Conservation (phyloP, 805 yeast genomes). For the Brettanomyces sp. region DNA sequence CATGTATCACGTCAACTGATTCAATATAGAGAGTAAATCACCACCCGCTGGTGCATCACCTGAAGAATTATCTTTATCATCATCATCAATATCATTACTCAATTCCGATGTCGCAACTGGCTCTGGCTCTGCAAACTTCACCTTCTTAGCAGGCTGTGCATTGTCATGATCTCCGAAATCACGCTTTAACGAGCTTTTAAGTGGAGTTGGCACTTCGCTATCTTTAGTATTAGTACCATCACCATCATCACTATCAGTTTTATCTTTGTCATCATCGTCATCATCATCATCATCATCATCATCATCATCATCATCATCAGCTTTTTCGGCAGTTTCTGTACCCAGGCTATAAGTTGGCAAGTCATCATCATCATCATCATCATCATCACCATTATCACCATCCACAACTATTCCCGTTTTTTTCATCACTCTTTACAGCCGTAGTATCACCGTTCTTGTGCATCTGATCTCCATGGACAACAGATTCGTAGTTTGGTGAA, state of each 20-base stretch:
- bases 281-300: slow-evolving; percentile 1
- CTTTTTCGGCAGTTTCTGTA: slow-evolving; percentile 5
- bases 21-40: not conserved
- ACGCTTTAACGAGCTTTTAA: slow-evolving; percentile 1
- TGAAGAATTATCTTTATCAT: not conserved
- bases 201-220: not conserved
- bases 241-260: not conserved
- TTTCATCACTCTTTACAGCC: slow-evolving; percentile 1
- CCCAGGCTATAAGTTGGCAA: slow-evolving; percentile 9
- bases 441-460: not conserved
- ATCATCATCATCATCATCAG: slow-evolving; percentile 2
- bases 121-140: not conserved
- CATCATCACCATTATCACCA: slow-evolving; percentile 9
- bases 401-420: slow-evolving; percentile 1
- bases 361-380: slow-evolving; percentile 14
- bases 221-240: not conserved
- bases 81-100: not conserved
- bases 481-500: slow-evolving; percentile 1
- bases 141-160: not conserved
- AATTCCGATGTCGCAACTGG: not conserved
- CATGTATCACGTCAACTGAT: not conserved
- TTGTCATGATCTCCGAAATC: not conserved
- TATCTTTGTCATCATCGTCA: slow-evolving; percentile 4
- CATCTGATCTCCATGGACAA: not conserved
- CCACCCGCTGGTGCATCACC: not conserved